Evolutionary conservation across 2,329 filamentous ascomycete genomes (phyloP), one percentile per base, ranked within the genome.

Genomic region (Aspergillus niger): DNA sequence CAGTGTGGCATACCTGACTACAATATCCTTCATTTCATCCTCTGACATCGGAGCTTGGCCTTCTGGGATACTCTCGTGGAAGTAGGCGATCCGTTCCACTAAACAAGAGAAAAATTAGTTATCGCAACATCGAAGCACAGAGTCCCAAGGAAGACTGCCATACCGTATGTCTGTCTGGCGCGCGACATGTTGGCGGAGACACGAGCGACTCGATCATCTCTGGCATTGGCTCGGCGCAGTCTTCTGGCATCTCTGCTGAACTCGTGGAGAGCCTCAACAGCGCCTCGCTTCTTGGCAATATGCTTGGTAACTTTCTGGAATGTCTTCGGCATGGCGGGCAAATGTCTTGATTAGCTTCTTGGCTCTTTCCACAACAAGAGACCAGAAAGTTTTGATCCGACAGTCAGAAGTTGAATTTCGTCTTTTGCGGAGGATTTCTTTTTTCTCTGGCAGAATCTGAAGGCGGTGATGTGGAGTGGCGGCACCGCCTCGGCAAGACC

Each of bases 231-330:
- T 69, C 88, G 86, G 74, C 92, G 89, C 64, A 98, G 81, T 55
- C 91, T 86, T 71, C 89, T 86, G 3, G 92, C 91, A 80, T 98
- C 91, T 67, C 95, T 85, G 62, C 92, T 97, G 74, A 92, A 92
- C 76, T 92, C 90, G 72, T 98, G 94, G 22, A 98, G 83, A 11
- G 89, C 84, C 30, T 89, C 88, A 50, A 91, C 84, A 41, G 87
- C 86, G 20, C 87, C 87, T 67, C 90, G 87, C 84, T 97, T 97
- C 81, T 96, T 97, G 36, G 87, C 82, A 65, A 98, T 94, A 65
- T 92, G 87, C 80, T 98, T 98, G 64, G 90, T 86, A 20, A 95
- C 90, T 75, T 97, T 98, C 65, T 86, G 81, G 6, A 97, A 79
- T 48, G 89, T 86, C 72, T 87, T 89, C 13, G 91, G 85, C 92